These are phyloP conservation scores for Borovskyia barvae DNA, from an alignment of 208 protist species.

Conservation along the genomic window DNA sequence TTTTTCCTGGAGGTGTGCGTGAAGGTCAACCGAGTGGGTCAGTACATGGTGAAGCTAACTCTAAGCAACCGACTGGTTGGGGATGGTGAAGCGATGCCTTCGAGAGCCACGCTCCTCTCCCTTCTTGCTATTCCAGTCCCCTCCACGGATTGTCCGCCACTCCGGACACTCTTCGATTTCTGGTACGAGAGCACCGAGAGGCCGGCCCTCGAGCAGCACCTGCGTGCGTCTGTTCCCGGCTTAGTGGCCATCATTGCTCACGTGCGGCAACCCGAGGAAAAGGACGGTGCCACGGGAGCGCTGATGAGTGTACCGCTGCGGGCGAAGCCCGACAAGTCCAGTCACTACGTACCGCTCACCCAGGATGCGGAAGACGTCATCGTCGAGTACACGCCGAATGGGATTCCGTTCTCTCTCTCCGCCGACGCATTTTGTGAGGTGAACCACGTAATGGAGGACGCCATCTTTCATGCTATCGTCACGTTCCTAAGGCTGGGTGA, in stretches of 20 bases:
- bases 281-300: neutral
- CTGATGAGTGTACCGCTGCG: neutral
- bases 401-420: constrained; percentile 27
- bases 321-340: constrained; percentile 32
- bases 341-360: constrained; percentile 30
- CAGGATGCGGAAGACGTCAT: constrained; percentile 1
- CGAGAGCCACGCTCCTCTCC: neutral
- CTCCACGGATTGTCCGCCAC: neutral
- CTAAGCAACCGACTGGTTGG: constrained; percentile 24
- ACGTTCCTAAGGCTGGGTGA: constrained; percentile 34
- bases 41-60: constrained; percentile 32
- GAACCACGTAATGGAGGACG: constrained; percentile 47
- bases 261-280: constrained; percentile 13
- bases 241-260: constrained; percentile 33
- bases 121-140: neutral
- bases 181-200: constrained; percentile 24
- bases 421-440: constrained; percentile 53
- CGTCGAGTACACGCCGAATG: constrained; percentile 43
- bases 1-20: constrained; percentile 51
- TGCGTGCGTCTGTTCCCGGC: constrained; percentile 2
- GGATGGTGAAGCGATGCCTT: too few species aligned
- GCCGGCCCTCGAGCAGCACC: constrained; percentile 14
- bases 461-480: constrained; percentile 34
- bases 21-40: constrained; percentile 26
- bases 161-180: constrained; percentile 32